Evolutionary conservation across 2,329 filamentous ascomycete genomes (phyloP).

Genomic region (Colletotrichum camelliae): DNA sequence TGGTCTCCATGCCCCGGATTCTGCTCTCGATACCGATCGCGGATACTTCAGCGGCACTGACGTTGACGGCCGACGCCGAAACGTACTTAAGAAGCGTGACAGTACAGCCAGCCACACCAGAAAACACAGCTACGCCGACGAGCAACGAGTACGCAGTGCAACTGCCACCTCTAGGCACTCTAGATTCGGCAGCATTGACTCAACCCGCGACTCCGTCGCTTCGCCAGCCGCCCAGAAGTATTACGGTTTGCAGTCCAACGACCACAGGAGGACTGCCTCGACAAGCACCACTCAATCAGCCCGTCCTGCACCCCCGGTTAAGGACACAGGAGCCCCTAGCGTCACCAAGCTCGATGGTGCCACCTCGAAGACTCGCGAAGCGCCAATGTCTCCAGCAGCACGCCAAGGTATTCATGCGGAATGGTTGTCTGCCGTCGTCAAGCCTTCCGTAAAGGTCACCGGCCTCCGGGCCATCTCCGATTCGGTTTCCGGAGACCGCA

Average conservation of each 20-base stretch:
- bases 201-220: constrained; percentile 64
- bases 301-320: constrained; percentile 55
- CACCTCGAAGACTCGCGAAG: constrained; percentile 29
- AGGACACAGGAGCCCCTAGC: constrained; percentile 59
- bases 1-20: constrained; percentile 47
- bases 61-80: constrained; percentile 75
- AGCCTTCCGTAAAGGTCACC: constrained; percentile 54
- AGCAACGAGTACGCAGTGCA: constrained; percentile 70
- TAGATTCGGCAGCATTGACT: constrained; percentile 80
- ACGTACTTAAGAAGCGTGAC: constrained; percentile 81
- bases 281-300: constrained; percentile 61
- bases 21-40: constrained; percentile 72
- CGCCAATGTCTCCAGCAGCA: constrained; percentile 48
- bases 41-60: constrained; percentile 96
- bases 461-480: constrained; percentile 90
- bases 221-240: constrained; percentile 76
- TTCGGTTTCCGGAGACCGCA: constrained; percentile 62
- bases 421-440: constrained; percentile 59
- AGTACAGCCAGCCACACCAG: constrained; percentile 64
- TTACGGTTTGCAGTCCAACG: constrained; percentile 57
- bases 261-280: constrained; percentile 67
- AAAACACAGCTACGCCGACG: constrained; percentile 79
- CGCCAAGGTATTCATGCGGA: constrained; percentile 55
- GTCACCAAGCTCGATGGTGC: constrained; percentile 66
- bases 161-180: constrained; percentile 75